Evolutionary conservation across 164 flowering plant genomes (phyloP), one percentile per base, ranked within the genome.

Genomic region (Umbilicus rupestris): DNA sequence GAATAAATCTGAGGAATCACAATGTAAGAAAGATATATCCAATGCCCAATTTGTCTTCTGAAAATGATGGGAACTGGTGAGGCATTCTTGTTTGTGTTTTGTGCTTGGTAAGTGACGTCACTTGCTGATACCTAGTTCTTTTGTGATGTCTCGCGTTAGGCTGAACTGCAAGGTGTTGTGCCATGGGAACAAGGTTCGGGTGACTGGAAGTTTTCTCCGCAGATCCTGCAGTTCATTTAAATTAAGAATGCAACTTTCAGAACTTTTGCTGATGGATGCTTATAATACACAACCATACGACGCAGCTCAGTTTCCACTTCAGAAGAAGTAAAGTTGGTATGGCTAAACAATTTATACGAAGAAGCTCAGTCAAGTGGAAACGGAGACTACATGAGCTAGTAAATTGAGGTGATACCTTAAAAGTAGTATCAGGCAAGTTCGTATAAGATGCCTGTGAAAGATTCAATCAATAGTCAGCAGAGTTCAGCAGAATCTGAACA

Each of bases 151-250:
- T 76, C 79, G 81, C 45, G 86, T 90, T 35, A 94, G 76, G 78
- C 86, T 93, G 69, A 90, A 80, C 63, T 90, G 98, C 71, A 81
- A 41, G 3, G 97, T 82, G 73, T 89, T 89, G 47, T 90, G 93
- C 98, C 98, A 94, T 52, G 97, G 97, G 66, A 94, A 94, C 65
- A 87, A 73, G 45, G 98, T 94, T 17, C 97, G 92, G 28, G 98
- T 94, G 59, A 94, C 93, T 8, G 97, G 98, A 69, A 94, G 95
- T 82, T 89, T 94, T 70, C 98, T 89, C 57, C 96, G 86, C 16
- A 94, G 89, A 66, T 94, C 98, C 98, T 94, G 88, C 73, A 83
- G 12, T 35, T 19, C 15, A 24, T 57, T 71, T 29, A 31, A 16
- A 64, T 28, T 22, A 1, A 39, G 20, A 28, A 31, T 26, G 62